Conservation (phyloP, 2,329 filamentous ascomycete genomes). For the Nothophoma quercina region DNA sequence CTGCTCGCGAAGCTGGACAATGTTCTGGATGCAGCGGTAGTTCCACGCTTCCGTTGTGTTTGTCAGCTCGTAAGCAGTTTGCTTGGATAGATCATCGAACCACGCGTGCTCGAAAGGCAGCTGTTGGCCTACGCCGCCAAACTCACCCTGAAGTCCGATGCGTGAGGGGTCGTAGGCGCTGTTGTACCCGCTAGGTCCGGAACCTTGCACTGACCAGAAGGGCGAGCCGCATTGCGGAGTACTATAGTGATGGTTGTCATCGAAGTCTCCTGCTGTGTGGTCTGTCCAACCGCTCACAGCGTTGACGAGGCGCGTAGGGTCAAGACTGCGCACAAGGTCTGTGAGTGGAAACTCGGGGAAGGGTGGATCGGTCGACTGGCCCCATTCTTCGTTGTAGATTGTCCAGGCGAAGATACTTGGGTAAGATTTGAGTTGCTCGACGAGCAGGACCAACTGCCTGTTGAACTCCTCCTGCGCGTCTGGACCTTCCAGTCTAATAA, state of each 20-base stretch:
- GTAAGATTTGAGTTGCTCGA: slow-evolving; percentile 70
- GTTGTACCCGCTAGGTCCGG: slow-evolving; percentile 53
- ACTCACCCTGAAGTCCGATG: slow-evolving; percentile 75
- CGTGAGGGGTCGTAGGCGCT: slow-evolving; percentile 61
- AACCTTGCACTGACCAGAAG: slow-evolving; percentile 66
- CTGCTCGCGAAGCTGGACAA: slow-evolving; percentile 58
- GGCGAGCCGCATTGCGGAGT: slow-evolving; percentile 75
- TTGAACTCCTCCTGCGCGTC: slow-evolving; percentile 69
- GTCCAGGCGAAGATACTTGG: slow-evolving; percentile 72
- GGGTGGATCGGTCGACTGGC: slow-evolving; percentile 59
- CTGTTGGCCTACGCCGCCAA: slow-evolving; percentile 73
- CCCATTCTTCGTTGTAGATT: slow-evolving; percentile 78
- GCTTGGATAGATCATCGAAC: slow-evolving; percentile 66
- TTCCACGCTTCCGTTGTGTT: slow-evolving; percentile 68
- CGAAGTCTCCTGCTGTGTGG: slow-evolving; percentile 71
- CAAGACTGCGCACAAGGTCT: slow-evolving; percentile 62
- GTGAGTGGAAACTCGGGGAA: slow-evolving; percentile 67
- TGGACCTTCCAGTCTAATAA: slow-evolving; percentile 26
- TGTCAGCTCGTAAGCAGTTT: slow-evolving; percentile 72
- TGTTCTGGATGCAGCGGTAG: slow-evolving; percentile 65
- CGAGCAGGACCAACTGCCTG: slow-evolving; percentile 67
- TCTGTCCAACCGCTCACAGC: slow-evolving; percentile 72
- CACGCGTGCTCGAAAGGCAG: slow-evolving; percentile 70
- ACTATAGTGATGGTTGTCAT: slow-evolving; percentile 75
- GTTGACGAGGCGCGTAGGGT: slow-evolving; percentile 70